Base-by-base conservation (phyloP, 2,329 filamentous ascomycete genomes). In the Coniochaeta sp. region DNA sequence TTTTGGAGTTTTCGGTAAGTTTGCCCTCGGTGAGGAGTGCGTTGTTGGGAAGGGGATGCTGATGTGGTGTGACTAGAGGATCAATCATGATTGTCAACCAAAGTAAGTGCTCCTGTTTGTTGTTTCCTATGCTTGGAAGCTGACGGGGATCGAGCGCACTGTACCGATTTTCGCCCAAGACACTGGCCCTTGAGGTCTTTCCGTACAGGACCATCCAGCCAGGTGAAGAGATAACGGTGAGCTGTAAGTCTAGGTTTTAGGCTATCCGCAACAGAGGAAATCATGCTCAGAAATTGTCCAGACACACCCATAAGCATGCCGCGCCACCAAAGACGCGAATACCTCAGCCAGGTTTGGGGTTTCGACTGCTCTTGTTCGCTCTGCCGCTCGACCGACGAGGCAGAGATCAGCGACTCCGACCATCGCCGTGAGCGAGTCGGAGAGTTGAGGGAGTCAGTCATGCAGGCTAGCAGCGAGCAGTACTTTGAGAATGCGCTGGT, bases 161-260 rank as follows among this genome's bases (percentile, higher is more conserved):
- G 47, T 65, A 64, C 19, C 58, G 65, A 1, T 68, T 69, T 43
- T 67, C 66, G 0, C 43, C 63, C 16, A 60, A 59, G 4, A 60
- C 65, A 12, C 44, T 70, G 17, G 64, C 66, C 0, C 67, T 67
- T 58, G 68, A 68, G 34, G 64, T 69, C 24, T 63, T 69, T 16
- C 65, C 70, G 1, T 65, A 67, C 26, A 65, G 62, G 1, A 63
- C 65, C 14, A 70, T 72, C 19, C 59, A 67, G 52, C 59, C 64
- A 1, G 70, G 69, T 3, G 67, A 71, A 16, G 70, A 72, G 58
- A 68, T 72, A 28, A 47, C 62, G 9, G 66, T 72, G 57, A 71
- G 65, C 64, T 71, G 70, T 69, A 62, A 24, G 68, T 59, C 17
- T 11, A 24, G 3, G 6, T 9, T 9, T 9, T 5, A 9, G 28